phyloP scores from a whole-genome alignment of 441 rosid species.

The Eruca vesicaria region DNA sequence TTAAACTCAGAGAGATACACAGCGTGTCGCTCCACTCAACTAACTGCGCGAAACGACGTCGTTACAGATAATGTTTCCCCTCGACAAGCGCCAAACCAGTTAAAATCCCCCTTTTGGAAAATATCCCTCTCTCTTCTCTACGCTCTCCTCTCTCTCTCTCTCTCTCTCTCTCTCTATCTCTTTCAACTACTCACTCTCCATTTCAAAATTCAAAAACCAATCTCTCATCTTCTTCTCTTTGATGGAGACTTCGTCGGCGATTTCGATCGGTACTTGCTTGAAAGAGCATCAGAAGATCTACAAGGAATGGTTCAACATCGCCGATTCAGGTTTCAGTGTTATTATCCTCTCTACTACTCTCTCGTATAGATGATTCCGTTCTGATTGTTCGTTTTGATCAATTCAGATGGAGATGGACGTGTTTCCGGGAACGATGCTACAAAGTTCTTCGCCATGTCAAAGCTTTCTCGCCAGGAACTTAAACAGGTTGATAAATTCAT shows the following conservation, averaged over 20 bases:
- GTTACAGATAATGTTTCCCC: background rate
- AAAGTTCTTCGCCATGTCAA: constrained; percentile 69
- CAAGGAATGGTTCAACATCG: constrained; percentile 72
- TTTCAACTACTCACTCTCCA: constrained; percentile 14
- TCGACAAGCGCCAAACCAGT: constrained; percentile 35
- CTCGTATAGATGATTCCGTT: background rate
- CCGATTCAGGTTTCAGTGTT: constrained; percentile 63
- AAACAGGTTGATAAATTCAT: constrained; percentile 59
- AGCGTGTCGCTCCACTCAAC: background rate
- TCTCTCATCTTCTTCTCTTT: constrained; percentile 6
- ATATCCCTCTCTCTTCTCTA: background rate
- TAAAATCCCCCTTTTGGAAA: constrained; percentile 5
- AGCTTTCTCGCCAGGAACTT: constrained; percentile 79
- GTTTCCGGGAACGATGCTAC: constrained; percentile 77
- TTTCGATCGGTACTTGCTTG: constrained; percentile 41
- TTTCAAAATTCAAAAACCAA: constrained; percentile 27
- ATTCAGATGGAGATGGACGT: constrained; percentile 74
- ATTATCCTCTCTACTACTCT: no score
- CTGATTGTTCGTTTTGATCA: background rate
- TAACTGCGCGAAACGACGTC: background rate
- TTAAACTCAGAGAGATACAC: background rate
- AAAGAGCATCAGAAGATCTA: constrained; percentile 75
- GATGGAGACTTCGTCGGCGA: constrained; percentile 54
- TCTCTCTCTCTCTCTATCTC: background rate
- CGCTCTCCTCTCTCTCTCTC: background rate